Evolutionary conservation across 23 red algal genomes (phyloP).

Genomic region (Rhodosorus marinus): DNA sequence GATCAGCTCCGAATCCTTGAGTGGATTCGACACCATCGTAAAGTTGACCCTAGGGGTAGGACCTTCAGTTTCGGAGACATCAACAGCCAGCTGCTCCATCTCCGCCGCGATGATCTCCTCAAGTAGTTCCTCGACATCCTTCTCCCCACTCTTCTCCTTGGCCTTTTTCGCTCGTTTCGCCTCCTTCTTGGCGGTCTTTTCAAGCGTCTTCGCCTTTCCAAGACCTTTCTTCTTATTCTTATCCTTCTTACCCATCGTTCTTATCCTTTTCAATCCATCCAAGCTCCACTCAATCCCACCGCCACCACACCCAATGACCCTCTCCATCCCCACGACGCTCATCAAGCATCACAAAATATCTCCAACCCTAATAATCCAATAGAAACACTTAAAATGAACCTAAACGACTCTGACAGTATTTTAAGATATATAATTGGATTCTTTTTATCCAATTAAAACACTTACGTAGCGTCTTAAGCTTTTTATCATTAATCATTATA

Average conservation of each 20-base stretch:
- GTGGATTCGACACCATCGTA: conserved; percentile 19
- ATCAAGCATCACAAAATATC: too few species aligned
- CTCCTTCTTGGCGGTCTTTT: conserved; percentile 48
- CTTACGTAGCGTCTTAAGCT: too few species aligned
- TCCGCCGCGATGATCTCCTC: conserved; percentile 52
- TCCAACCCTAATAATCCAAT: too few species aligned
- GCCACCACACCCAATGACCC: too few species aligned
- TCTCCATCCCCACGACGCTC: too few species aligned
- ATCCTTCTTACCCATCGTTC: conserved; percentile 62
- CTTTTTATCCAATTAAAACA: too few species aligned
- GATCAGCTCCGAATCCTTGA: conserved; percentile 37
- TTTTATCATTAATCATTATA: too few species aligned
- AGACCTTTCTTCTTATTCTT: conserved; percentile 76
- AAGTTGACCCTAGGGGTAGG: conserved; percentile 33
- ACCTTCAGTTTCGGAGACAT: conserved; percentile 24
- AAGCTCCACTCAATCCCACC: too few species aligned
- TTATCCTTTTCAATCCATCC: too few species aligned
- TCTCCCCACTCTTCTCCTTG: conserved; percentile 27
- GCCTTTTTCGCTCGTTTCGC: conserved; percentile 28
- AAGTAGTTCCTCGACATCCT: conserved; percentile 64
- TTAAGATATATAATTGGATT: too few species aligned
- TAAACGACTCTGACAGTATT: too few species aligned
- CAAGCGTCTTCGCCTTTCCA: conserved; percentile 51
- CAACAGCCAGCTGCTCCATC: conserved; percentile 22
- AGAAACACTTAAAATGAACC: too few species aligned